These are phyloP conservation scores for Akebia trifoliata DNA, from an alignment of 164 flowering plant species.

Conservation along the genomic window DNA sequence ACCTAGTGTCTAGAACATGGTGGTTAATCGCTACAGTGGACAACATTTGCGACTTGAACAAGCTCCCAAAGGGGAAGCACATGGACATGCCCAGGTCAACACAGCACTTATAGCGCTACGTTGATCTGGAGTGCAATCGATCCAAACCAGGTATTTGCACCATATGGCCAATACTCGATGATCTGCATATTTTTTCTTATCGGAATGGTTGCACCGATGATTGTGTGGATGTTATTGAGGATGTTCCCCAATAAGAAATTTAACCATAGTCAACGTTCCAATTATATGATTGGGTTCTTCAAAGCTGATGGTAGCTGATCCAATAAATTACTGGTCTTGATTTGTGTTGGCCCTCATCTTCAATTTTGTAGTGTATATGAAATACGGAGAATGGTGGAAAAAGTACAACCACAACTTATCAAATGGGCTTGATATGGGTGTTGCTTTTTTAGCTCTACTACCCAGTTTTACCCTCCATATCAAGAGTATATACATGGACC, in stretches of 20 bases:
- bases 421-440: conserved; percentile 62
- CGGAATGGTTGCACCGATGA: conserved; percentile 5
- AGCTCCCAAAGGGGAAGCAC: conserved; percentile 20
- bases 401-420: conserved; percentile 52
- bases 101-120: conserved; percentile 12
- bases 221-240: conserved; percentile 2
- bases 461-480: conserved; percentile 33
- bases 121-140: conserved; percentile 20
- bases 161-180: conserved; percentile 8
- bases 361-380: conserved; percentile 38
- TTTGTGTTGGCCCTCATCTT: conserved; percentile 42
- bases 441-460: conserved; percentile 48
- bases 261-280: conserved; percentile 54
- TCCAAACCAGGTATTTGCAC: conserved; percentile 14
- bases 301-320: conserved; percentile 42
- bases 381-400: conserved; percentile 61
- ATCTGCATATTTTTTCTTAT: conserved; percentile 13
- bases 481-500: conserved; percentile 8
- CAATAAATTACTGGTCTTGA: conserved; percentile 50
- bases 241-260: conserved; percentile 27
- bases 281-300: conserved; percentile 34
- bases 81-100: conserved; percentile 19
- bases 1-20: no score
- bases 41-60: conserved; percentile 14
- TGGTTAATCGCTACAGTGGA: conserved; percentile 12